phyloP scores from a whole-genome alignment of 139 green algal genomes.

The Chlorella sp. region DNA sequence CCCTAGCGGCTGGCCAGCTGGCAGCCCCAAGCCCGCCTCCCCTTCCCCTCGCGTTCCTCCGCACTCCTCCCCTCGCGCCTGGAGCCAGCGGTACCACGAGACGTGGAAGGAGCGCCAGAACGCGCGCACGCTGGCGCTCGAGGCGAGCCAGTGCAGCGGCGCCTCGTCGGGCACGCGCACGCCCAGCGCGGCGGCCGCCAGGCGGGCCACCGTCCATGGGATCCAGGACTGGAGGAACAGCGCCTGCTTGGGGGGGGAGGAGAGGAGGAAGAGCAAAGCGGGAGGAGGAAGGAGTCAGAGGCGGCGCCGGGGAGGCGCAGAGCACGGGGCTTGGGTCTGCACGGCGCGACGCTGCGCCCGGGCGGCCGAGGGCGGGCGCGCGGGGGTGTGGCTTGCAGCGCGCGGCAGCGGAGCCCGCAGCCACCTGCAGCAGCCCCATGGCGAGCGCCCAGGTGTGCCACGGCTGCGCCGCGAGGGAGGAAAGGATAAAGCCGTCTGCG shows the following conservation, averaged over 20 bases:
- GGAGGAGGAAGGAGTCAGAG: not conserved
- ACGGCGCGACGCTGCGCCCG: no score
- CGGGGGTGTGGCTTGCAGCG: not conserved
- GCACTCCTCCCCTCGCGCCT: no score
- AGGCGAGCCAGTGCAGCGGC: constrained; percentile 3
- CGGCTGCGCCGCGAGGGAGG: not conserved
- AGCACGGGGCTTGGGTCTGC: no score
- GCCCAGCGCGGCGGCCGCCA: not conserved
- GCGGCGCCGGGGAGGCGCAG: not conserved
- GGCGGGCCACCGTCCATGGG: constrained; percentile 16
- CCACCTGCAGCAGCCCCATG: not conserved
- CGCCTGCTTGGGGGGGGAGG: not conserved
- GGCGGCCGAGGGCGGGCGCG: no score
- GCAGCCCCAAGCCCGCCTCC: no score
- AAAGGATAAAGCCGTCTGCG: not conserved
- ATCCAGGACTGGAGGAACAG: not conserved
- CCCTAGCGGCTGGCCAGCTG: no score
- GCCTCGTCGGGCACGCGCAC: constrained; percentile 8
- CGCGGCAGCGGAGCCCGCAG: not conserved
- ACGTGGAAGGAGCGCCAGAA: constrained; percentile 32
- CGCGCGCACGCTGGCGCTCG: constrained; percentile 5
- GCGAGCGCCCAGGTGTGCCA: constrained; percentile 2
- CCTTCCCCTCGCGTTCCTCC: no score
- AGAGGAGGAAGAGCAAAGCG: not conserved
- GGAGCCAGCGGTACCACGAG: constrained; percentile 25